Evolutionary conservation across 352 stramenopile genomes (phyloP), one percentile per base, ranked within the genome.

Genomic region (Pythium phragmitis): DNA sequence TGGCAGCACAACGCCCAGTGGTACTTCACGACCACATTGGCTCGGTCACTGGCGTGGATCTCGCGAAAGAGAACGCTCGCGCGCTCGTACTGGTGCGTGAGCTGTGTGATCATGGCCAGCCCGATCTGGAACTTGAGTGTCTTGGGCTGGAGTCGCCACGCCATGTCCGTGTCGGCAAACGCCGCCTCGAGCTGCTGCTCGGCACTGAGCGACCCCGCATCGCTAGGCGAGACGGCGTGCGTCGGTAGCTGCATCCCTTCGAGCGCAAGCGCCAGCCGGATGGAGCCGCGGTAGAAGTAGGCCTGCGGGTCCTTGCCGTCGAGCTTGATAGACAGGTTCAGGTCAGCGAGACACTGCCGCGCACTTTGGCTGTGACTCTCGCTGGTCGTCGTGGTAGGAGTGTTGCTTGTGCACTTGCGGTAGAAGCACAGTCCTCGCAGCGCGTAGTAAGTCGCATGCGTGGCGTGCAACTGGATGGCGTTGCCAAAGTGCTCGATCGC

Each of bases 131-230:
- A 91, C 30, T 78, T 70, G 33, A 68, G 62, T 1, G 63, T 62
- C 12, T 30, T 79, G 3, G 81, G 74, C 5, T 69, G 72, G 12
- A 90, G 59, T 9, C 69, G 81, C 64, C 77, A 89, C n/a, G 85
- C 85, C 78, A 90, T 89, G 57, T 92, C 82, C 23, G 92, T 85
- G 55, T 94, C 85, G 5, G 73, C 79, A 45, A 89, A 89, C 23
- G 82, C 76, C 12, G 85, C 82, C 28, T 90, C 78, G 2, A 92
- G 75, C 47, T 93, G 82, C 30, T 94, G 70, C 23, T 79, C 67
- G 6, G 63, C 64, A 1, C 46, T 69, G 4, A 77, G 26, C 50
- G 36, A 64, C 2, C 60, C 53, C 4, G 68, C 48, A 23, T 41
- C 47, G 7, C 4, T 26, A 30, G 17, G 16, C 7, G 14, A 11